Base-by-base conservation (phyloP, 345 rosid species). In the Corchorus olitorius region DNA sequence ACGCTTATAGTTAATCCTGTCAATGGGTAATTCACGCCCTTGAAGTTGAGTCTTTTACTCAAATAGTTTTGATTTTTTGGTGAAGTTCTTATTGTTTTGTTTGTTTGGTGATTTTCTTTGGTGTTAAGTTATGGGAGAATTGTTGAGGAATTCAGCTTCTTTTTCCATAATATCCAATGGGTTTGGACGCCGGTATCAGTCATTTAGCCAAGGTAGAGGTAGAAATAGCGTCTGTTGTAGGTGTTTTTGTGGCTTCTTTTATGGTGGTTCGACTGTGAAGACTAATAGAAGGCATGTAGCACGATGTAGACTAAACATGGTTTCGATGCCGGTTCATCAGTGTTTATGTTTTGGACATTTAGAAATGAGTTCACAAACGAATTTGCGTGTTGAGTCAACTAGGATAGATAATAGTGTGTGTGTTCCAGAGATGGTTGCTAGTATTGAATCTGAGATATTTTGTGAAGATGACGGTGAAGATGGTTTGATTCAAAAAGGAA, bases 101-200 rank as follows among this genome's bases (percentile, higher is more conserved):
- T 11, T 37, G 34, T 41, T 45, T 66, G 33, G 45, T 60, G n/a
- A 15, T 45, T 11, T 45, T 19, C 41, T 19, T 5, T 59, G 43
- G 27, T 17, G 14, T 65, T 54, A 49, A n/a, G 68, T 73, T 46
- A 75, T 74, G 84, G 75, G 72, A 37, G 87, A 82, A 67, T 2
- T 78, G 3, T 63, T 74, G 76, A 72, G 79, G 60, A 77, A 69
- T 73, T 75, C 83, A 73, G 52, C 65, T 77, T 74, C 81, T 10
- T 45, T 73, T 68, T 27, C 60, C 17, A 70, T 75, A 35, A 73
- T 66, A 14, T 46, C 75, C 33, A 62, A 72, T 72, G 76, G 81
- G 34, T 67, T 80, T 74, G 72, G 84, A 75, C 35, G 52, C 64
- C 55, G 65, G 35, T 35, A 16, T 76, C 76, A 61, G 11, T 52